Percentiles rank a stretch among this genome's conserved stretches.
These are phyloP conservation scores for Nannochloropsis gaditana DNA, from an alignment of 108 stramenopile species.

Conservation along the genomic window DNA sequence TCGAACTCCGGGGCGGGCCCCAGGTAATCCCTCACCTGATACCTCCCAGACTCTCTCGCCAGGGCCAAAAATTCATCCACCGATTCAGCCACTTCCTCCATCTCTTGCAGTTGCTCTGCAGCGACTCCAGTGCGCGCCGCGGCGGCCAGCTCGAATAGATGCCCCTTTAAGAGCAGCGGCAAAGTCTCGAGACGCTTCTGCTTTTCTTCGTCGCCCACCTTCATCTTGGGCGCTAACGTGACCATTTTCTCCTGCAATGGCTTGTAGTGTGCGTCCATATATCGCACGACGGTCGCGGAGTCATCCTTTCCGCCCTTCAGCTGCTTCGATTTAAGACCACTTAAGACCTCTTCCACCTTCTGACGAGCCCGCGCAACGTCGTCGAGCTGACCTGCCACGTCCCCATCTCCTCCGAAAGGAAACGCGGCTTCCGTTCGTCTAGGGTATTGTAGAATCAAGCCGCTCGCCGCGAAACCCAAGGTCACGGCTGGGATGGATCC, in stretches of 20 bases:
- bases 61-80: conserved; percentile 16
- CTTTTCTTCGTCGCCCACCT: background rate
- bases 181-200: background rate
- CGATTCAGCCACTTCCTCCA: conserved; percentile 3
- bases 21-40: background rate
- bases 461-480: conserved; percentile 7
- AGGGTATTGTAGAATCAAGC: background rate
- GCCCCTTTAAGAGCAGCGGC: background rate
- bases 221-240: conserved; percentile 1
- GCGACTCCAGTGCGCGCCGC: background rate
- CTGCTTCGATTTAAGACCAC: background rate
- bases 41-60: background rate
- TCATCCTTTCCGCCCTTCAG: background rate
- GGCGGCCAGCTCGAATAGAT: background rate
- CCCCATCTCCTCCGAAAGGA: background rate
- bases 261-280: conserved; percentile 15
- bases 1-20: background rate
- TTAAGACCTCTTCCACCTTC: conserved; percentile 14
- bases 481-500: background rate
- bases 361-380: background rate
- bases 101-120: conserved; percentile 4
- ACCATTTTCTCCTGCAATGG: conserved; percentile 17
- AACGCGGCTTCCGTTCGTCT: background rate
- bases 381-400: background rate
- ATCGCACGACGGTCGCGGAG: background rate